Evolutionary conservation across 768 basidiomycete genomes (phyloP).

Genomic region (Pleurotus cornucopiae): DNA sequence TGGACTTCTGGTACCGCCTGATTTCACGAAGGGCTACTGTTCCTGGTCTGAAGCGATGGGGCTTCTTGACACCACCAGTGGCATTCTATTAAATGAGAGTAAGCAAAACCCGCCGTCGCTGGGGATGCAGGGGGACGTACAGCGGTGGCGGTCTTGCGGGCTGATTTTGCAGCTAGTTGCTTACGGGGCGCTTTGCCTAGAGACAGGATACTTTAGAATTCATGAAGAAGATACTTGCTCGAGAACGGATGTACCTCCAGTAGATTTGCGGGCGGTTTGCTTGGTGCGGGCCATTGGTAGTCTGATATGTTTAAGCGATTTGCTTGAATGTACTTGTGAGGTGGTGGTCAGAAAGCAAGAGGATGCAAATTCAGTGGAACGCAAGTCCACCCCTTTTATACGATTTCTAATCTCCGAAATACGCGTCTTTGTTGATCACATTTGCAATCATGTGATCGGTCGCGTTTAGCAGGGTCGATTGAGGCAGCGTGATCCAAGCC

Average conservation of each 20-base stretch:
- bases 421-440: constrained; percentile 6
- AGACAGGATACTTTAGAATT: neutral
- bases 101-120: neutral
- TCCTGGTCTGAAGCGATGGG: constrained; percentile 77
- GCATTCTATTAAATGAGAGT: constrained; percentile 28
- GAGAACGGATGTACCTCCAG: constrained; percentile 45
- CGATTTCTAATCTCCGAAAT: neutral
- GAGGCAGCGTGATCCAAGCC: too few species aligned
- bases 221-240: neutral
- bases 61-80: constrained; percentile 74
- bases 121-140: neutral
- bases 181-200: constrained; percentile 58
- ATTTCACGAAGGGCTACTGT: constrained; percentile 79
- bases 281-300: constrained; percentile 66
- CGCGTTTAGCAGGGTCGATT: too few species aligned
- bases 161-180: constrained; percentile 56
- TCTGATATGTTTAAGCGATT: neutral
- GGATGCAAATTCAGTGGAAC: constrained; percentile 17
- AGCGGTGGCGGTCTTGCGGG: constrained; percentile 52
- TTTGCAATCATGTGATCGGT: neutral
- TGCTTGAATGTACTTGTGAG: constrained; percentile 10
- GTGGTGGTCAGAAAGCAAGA: constrained; percentile 22
- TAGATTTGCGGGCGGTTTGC: constrained; percentile 76
- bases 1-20: constrained; percentile 60
- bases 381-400: constrained; percentile 11